A percentile compares a stretch with the other conserved stretches of the same genome.
Evolutionary conservation across 2,329 filamentous ascomycete species (phyloP).

Genomic region (Monosporascus ibericus): DNA sequence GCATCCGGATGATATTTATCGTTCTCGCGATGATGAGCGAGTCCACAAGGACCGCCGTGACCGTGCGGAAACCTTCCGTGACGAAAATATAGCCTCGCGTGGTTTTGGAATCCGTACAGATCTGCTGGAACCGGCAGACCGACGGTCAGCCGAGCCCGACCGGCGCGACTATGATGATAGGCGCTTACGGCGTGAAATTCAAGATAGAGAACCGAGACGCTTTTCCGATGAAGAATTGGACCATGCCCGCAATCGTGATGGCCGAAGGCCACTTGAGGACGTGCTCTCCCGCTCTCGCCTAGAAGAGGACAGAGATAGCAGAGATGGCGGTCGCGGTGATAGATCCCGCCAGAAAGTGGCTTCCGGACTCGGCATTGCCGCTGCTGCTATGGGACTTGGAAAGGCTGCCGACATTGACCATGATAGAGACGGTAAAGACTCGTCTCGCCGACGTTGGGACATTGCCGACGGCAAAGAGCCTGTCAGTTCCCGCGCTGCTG

Average conservation of each 20-base stretch:
- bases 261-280: slow-evolving; percentile 14
- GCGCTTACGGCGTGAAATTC: slow-evolving; percentile 30
- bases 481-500: slow-evolving; percentile 15
- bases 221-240: slow-evolving; percentile 23
- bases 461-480: slow-evolving; percentile 20
- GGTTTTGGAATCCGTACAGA: slow-evolving; percentile 49
- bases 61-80: slow-evolving; percentile 38
- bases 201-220: slow-evolving; percentile 23
- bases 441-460: slow-evolving; percentile 21
- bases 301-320: slow-evolving; percentile 21
- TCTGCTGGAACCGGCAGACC: slow-evolving; percentile 24
- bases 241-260: slow-evolving; percentile 16
- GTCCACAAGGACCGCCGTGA: slow-evolving; percentile 36
- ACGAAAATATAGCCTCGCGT: slow-evolving; percentile 39
- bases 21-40: slow-evolving; percentile 42
- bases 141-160: slow-evolving; percentile 23
- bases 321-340: slow-evolving; percentile 27
- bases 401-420: slow-evolving; percentile 32
- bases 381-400: slow-evolving; percentile 40
- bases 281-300: slow-evolving; percentile 12
- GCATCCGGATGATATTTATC: slow-evolving; percentile 43
- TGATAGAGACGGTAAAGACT: slow-evolving; percentile 25
- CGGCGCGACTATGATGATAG: slow-evolving; percentile 34
- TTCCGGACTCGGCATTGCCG: slow-evolving; percentile 41
- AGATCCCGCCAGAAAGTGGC: slow-evolving; percentile 42